These are phyloP conservation scores for Antitrichia curtipendula DNA, from an alignment of 225 moss, liverwort and hornwort genomes.

Conservation along the genomic window DNA sequence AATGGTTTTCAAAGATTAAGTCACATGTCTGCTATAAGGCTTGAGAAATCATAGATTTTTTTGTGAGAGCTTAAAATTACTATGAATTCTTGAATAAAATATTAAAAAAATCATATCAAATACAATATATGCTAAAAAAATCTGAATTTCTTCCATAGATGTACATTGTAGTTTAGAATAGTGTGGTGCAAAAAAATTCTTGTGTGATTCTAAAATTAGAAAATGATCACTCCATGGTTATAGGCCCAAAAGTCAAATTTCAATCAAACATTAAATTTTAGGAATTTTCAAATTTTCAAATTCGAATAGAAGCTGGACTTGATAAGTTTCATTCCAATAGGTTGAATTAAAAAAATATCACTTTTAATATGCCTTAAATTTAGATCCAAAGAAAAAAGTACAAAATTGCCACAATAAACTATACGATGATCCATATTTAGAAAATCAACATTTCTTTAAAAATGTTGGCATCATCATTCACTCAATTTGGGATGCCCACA, in stretches of 20 bases:
- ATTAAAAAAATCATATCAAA: background rate
- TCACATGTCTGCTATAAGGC: rapidly evolving
- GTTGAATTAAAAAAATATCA: background rate
- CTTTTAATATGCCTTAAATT: background rate
- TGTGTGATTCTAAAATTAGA: background rate
- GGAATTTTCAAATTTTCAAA: background rate
- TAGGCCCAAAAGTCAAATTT: background rate
- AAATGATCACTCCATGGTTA: background rate
- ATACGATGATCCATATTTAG: too few species aligned
- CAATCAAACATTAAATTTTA: background rate
- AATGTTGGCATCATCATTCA: too few species aligned
- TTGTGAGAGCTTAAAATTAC: background rate
- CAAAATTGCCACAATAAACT: background rate
- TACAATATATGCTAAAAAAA: background rate
- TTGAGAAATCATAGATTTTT: too few species aligned
- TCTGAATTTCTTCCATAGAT: background rate
- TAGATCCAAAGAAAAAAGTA: background rate
- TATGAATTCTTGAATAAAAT: background rate
- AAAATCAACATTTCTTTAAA: too few species aligned
- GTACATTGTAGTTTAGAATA: background rate
- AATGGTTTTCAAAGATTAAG: background rate
- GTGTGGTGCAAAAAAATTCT: background rate
- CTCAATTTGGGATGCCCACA: rapidly evolving
- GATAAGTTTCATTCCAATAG: background rate
- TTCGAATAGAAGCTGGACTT: background rate